Evolutionary conservation across 208 protist genomes (phyloP).

Genomic region (Acanthamoeba culbertsoni): DNA sequence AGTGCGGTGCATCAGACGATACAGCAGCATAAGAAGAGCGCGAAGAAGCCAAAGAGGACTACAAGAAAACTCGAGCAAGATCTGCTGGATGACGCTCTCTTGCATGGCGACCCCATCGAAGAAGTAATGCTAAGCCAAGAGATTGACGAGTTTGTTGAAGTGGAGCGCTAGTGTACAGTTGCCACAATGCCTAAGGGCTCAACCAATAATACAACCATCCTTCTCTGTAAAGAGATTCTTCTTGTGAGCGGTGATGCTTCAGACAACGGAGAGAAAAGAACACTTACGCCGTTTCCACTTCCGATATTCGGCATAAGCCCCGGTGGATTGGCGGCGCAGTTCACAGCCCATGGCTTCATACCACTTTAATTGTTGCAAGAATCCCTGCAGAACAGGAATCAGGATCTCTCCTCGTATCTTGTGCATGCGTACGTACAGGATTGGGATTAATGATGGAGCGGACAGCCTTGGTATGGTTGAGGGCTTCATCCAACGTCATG

Average conservation of each 20-base stretch:
- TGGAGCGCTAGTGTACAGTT: too few species aligned
- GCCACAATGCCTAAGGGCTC: background rate
- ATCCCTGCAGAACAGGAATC: background rate
- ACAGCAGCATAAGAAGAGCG: background rate
- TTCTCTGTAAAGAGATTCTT: background rate
- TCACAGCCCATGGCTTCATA: background rate
- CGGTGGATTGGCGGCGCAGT: background rate
- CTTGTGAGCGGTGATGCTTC: background rate
- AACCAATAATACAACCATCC: background rate
- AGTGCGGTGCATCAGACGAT: background rate
- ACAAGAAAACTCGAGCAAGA: too few species aligned
- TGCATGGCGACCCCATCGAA: background rate
- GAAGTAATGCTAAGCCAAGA: background rate
- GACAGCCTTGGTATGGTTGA: background rate
- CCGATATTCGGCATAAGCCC: background rate
- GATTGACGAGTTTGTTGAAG: background rate
- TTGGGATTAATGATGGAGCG: background rate
- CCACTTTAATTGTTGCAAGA: background rate
- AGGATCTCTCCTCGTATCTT: too few species aligned
- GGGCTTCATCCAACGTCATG: background rate
- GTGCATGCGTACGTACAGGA: background rate
- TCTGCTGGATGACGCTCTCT: too few species aligned
- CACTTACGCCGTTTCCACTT: constrained; percentile 5
- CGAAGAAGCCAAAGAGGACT: background rate
- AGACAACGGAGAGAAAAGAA: background rate